These are phyloP conservation scores for Irpex sp. DNA, from an alignment of 1,284 basidiomycete species.

Conservation along the genomic window DNA sequence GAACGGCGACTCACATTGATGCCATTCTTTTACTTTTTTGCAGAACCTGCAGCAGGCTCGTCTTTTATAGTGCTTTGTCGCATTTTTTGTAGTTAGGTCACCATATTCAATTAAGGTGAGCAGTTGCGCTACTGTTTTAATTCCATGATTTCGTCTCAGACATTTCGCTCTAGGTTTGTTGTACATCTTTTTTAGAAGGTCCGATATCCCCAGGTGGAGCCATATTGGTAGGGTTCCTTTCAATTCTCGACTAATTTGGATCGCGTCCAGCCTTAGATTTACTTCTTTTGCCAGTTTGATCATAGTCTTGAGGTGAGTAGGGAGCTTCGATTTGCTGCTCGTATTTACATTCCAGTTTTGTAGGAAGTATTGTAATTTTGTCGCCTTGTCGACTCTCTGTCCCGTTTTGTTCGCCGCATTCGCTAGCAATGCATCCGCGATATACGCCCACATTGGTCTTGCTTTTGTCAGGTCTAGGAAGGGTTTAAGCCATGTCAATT, in stretches of 20 bases:
- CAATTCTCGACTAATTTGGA: constrained; percentile 7
- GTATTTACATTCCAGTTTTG: constrained; percentile 16
- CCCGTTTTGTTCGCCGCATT: neutral
- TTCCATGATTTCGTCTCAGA: neutral
- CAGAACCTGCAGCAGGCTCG: neutral
- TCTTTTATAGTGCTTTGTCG: neutral
- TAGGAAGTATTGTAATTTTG: constrained; percentile 11
- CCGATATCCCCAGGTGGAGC: constrained; percentile 14
- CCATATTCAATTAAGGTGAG: neutral
- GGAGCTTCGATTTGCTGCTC: neutral
- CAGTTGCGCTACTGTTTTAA: neutral
- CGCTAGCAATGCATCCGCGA: constrained; percentile 17
- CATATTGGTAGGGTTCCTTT: constrained; percentile 20
- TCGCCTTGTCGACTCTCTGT: neutral
- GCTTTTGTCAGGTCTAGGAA: constrained; percentile 13
- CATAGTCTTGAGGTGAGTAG: constrained; percentile 3
- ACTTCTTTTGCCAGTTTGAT: constrained; percentile 5
- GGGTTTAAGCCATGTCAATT: constrained; percentile 20
- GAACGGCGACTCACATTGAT: neutral
- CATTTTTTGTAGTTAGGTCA: neutral
- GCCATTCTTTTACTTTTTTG: neutral
- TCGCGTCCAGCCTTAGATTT: constrained; percentile 5
- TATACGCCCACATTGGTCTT: constrained; percentile 21
- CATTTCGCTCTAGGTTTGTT: neutral
- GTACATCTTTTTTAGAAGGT: neutral